Percentiles rank a stretch among this genome's conserved stretches.
Conservation (phyloP, 768 basidiomycete genomes). For the Boletus reticuloceps region DNA sequence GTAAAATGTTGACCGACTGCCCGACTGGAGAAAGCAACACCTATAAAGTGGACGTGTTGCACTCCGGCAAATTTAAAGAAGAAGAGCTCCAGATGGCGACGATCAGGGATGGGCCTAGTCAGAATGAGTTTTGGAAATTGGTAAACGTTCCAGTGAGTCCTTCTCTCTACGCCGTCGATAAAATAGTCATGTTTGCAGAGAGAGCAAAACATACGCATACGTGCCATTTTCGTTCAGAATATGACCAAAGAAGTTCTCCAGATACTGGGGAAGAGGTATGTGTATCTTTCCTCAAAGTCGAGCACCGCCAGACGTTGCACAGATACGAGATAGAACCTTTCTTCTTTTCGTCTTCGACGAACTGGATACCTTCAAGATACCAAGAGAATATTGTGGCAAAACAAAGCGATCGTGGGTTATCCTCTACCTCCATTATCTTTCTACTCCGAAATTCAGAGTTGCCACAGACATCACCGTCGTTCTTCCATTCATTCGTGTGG, state of each 20-base stretch:
- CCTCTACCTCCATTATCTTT: conserved; percentile 21
- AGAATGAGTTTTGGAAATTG: conserved; percentile 35
- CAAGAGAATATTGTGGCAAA: conserved; percentile 44
- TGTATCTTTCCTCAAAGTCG: neutral
- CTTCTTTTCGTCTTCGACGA: conserved; percentile 61
- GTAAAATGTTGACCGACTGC: conserved; percentile 28
- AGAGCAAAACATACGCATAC: conserved; percentile 39
- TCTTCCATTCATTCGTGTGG: conserved; percentile 48
- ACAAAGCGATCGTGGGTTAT: conserved; percentile 52
- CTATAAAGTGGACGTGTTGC: conserved; percentile 24
- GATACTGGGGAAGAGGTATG: conserved; percentile 56
- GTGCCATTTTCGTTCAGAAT: conserved; percentile 50
- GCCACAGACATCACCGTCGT: conserved; percentile 52
- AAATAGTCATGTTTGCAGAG: conserved; percentile 16
- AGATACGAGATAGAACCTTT: conserved; percentile 61
- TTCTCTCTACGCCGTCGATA: neutral
- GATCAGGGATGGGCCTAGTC: conserved; percentile 12
- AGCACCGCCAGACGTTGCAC: neutral
- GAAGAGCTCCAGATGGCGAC: neutral
- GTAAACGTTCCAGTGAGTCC: conserved; percentile 34
- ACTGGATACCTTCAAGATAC: conserved; percentile 68
- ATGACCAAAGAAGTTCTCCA: conserved; percentile 50
- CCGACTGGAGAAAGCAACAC: conserved; percentile 11
- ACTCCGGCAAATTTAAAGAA: conserved; percentile 10
- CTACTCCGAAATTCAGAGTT: neutral